Evolutionary conservation across 352 stramenopile species (phyloP).

Genomic region (Phytophthora vignae): DNA sequence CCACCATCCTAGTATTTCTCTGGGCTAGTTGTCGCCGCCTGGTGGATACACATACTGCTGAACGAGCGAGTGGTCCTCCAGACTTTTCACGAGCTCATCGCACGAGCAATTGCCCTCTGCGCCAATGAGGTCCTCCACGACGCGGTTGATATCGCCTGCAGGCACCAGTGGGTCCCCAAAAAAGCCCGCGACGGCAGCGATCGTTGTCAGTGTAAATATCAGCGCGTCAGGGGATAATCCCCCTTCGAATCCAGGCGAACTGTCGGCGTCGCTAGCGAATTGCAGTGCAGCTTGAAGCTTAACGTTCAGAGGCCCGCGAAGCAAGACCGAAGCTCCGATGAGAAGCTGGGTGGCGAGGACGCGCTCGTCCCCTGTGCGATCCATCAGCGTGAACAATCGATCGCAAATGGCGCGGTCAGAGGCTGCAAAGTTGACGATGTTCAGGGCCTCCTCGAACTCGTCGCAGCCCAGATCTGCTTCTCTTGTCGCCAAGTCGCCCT

Average conservation of each 20-base stretch:
- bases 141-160: slow-evolving; percentile 39
- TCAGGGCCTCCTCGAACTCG: slow-evolving; percentile 49
- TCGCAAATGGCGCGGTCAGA: slow-evolving; percentile 64
- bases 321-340: slow-evolving; percentile 47
- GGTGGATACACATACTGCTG: slow-evolving; percentile 46
- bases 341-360: slow-evolving; percentile 56
- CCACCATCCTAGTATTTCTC: neutral
- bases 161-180: slow-evolving; percentile 63
- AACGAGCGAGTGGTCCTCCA: slow-evolving; percentile 51
- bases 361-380: slow-evolving; percentile 64
- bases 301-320: slow-evolving; percentile 46
- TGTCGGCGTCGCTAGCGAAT: slow-evolving; percentile 29
- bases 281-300: slow-evolving; percentile 52
- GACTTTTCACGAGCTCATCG: slow-evolving; percentile 37
- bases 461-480: slow-evolving; percentile 49
- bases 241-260: slow-evolving; percentile 1
- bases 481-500: slow-evolving; percentile 7
- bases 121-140: slow-evolving; percentile 18
- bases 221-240: slow-evolving; percentile 35
- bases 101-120: slow-evolving; percentile 10
- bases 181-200: slow-evolving; percentile 53
- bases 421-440: slow-evolving; percentile 50
- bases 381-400: slow-evolving; percentile 65
- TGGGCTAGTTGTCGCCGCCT: neutral
- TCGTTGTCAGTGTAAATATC: slow-evolving; percentile 56